A percentile compares a stretch with the other conserved stretches of the same genome.
phyloP scores from a whole-genome alignment of 305 asterid species.

The Withania somnifera region DNA sequence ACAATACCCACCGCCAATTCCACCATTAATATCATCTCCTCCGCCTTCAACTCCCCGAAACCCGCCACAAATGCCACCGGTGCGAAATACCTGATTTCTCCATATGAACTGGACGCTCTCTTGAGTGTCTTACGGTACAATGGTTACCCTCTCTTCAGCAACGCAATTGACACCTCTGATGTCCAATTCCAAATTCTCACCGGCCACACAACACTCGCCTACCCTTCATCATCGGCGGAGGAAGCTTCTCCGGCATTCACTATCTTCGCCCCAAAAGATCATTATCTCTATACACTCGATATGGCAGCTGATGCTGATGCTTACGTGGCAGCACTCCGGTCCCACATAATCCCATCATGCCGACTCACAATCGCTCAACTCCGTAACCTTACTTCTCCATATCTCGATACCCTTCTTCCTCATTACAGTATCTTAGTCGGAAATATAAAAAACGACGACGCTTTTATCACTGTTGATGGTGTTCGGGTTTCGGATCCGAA shows the following conservation, averaged over 20 bases:
- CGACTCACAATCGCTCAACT: slow-evolving; percentile 37
- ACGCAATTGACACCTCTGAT: slow-evolving; percentile 59
- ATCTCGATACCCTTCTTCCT: slow-evolving; percentile 49
- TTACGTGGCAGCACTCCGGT: slow-evolving; percentile 43
- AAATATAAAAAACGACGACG: slow-evolving; percentile 4
- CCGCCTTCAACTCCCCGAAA: not conserved
- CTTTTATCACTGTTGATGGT: slow-evolving; percentile 32
- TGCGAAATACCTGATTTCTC: not conserved
- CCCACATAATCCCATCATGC: slow-evolving; percentile 44
- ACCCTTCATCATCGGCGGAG: no score
- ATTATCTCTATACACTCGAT: slow-evolving; percentile 38
- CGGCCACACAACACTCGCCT: not conserved
- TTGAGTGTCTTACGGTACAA: slow-evolving; percentile 21
- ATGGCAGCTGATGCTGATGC: slow-evolving; percentile 43
- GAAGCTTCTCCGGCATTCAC: slow-evolving; percentile 28
- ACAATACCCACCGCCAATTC: slow-evolving; percentile 1
- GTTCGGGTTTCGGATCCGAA: slow-evolving; percentile 38
- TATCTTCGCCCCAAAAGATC: slow-evolving; percentile 41
- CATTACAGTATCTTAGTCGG: slow-evolving; percentile 41
- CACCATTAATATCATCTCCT: not conserved
- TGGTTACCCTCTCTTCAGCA: slow-evolving; percentile 52
- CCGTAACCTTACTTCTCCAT: slow-evolving; percentile 27
- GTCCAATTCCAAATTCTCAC: slow-evolving; percentile 41
- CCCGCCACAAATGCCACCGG: not conserved
- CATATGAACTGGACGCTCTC: slow-evolving; percentile 23